phyloP scores from a whole-genome alignment of 305 asterid species.

The Ilex paraguariensis region DNA sequence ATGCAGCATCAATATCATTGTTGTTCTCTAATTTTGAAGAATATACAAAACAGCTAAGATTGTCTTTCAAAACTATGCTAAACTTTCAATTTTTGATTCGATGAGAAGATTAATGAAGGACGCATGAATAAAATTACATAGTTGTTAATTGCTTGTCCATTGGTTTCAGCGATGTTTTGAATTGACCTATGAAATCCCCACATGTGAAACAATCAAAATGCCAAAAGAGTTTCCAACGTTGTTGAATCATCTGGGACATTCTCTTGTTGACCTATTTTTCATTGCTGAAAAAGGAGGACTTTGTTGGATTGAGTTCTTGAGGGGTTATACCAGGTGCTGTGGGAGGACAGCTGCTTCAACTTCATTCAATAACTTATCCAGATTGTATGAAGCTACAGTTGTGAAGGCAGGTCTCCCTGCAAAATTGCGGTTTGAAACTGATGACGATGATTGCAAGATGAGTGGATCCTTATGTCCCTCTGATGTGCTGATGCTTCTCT shows the following conservation, averaged over 20 bases:
- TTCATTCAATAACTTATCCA: constrained; percentile 47
- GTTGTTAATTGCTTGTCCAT: too few species aligned
- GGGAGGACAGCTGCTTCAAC: constrained; percentile 60
- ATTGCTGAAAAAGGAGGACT: constrained; percentile 58
- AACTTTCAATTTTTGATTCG: too few species aligned
- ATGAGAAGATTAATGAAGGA: too few species aligned
- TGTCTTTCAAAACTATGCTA: too few species aligned
- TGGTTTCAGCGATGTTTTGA: constrained; percentile 67
- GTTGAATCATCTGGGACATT: constrained; percentile 53
- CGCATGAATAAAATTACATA: too few species aligned
- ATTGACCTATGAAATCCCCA: constrained; percentile 33
- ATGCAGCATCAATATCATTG: too few species aligned
- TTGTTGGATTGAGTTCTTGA: constrained; percentile 73
- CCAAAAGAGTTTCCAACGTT: constrained; percentile 45
- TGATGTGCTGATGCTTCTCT: constrained; percentile 52
- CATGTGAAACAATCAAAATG: constrained; percentile 26
- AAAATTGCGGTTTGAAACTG: constrained; percentile 49
- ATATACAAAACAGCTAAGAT: too few species aligned
- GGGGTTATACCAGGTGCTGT: constrained; percentile 71
- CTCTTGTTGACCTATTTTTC: constrained; percentile 67
- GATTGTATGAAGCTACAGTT: constrained; percentile 42
- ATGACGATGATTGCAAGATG: constrained; percentile 59
- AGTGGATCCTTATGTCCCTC: constrained; percentile 50
- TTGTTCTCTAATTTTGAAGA: too few species aligned
- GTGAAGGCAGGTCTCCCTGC: constrained; percentile 62